phyloP scores from a whole-genome alignment of 2,329 filamentous ascomycete genomes.

The Fusarium chaquense region DNA sequence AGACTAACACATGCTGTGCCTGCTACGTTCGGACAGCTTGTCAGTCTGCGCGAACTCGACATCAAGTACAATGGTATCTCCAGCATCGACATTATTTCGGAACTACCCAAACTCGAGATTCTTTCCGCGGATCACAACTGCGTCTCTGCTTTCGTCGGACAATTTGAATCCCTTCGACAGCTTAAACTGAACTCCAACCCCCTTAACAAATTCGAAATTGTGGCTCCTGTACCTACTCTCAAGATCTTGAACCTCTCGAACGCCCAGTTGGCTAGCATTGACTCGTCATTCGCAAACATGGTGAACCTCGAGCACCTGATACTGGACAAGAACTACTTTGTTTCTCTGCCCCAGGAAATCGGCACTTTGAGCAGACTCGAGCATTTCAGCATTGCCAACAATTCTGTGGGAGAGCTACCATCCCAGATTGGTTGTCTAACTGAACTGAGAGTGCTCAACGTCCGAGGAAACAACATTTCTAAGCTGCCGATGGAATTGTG shows the following conservation, averaged over 20 bases:
- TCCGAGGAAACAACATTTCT: conserved; percentile 93
- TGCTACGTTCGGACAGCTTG: conserved; percentile 76
- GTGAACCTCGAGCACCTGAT: conserved; percentile 88
- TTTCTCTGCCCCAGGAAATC: conserved; percentile 86
- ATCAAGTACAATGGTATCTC: conserved; percentile 92
- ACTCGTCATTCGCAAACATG: conserved; percentile 88
- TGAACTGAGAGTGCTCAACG: conserved; percentile 86
- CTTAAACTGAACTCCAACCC: conserved; percentile 95
- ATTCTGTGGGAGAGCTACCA: conserved; percentile 85
- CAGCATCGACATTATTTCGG: conserved; percentile 87
- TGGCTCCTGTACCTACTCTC: conserved; percentile 79
- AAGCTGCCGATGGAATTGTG: conserved; percentile 93
- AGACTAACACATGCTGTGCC: conserved; percentile 82
- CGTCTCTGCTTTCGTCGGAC: conserved; percentile 88
- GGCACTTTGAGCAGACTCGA: conserved; percentile 86
- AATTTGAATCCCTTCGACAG: conserved; percentile 85
- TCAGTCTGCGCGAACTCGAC: conserved; percentile 88
- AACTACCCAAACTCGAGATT: conserved; percentile 87
- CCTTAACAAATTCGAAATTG: conserved; percentile 91
- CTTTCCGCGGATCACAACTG: conserved; percentile 92
- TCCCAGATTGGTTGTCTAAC: conserved; percentile 87
- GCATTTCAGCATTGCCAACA: conserved; percentile 93
- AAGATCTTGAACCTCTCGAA: conserved; percentile 91
- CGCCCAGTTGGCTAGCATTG: conserved; percentile 89
- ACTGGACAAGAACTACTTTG: conserved; percentile 95